Conservation (phyloP, 2,329 filamentous ascomycete genomes). For the Thielaviopsis populi region DNA sequence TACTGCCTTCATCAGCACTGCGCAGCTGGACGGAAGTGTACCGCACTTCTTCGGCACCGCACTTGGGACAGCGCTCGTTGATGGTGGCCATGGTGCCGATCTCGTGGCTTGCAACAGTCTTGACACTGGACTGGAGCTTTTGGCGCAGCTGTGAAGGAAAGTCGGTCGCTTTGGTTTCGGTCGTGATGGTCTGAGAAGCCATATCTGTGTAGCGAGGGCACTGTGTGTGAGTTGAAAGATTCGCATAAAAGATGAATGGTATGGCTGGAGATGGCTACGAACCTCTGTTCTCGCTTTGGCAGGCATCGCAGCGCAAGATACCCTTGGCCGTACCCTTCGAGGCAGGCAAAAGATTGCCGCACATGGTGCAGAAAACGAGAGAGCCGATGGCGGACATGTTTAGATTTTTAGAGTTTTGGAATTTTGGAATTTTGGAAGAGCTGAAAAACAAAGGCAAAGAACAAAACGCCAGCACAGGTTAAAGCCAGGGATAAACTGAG, state of each 20-base stretch:
- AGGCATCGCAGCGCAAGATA: constrained; percentile 69
- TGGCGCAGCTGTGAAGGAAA: constrained; percentile 83
- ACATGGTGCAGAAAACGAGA: constrained; percentile 83
- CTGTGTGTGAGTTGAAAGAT: constrained; percentile 12
- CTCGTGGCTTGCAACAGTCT: constrained; percentile 64
- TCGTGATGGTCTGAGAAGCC: constrained; percentile 60
- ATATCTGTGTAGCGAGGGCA: constrained; percentile 38
- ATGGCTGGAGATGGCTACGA: constrained; percentile 11
- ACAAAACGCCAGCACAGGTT: background rate
- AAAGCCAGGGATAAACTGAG: background rate
- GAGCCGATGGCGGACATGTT: constrained; percentile 91
- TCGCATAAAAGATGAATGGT: background rate
- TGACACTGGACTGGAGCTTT: constrained; percentile 69
- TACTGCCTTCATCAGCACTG: constrained; percentile 88
- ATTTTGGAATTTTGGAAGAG: constrained; percentile 21
- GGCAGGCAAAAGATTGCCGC: constrained; percentile 74
- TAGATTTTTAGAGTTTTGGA: no score
- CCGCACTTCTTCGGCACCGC: constrained; percentile 66
- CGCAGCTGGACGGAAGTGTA: constrained; percentile 76
- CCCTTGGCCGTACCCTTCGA: constrained; percentile 64
- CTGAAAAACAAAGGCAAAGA: background rate
- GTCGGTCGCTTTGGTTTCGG: constrained; percentile 71
- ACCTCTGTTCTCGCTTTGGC: constrained; percentile 76
- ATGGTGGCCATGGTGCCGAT: constrained; percentile 56
- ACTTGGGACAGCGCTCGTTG: constrained; percentile 60